These are phyloP conservation scores for Tolypocladium ovalisporum DNA, from an alignment of 2,329 filamentous ascomycete species.

Conservation along the genomic window DNA sequence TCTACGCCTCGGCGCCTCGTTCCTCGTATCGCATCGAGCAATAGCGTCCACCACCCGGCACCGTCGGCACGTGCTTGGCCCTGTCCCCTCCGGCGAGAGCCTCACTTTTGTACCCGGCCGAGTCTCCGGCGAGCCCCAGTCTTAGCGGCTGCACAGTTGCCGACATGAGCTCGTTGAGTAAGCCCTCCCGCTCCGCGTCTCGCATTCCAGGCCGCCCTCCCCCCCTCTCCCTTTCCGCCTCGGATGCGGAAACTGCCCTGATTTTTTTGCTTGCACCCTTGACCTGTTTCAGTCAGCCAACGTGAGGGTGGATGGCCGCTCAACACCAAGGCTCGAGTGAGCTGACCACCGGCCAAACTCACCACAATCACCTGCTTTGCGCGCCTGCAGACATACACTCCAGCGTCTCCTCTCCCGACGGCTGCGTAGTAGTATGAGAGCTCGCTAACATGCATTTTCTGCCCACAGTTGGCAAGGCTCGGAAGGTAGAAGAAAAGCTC, in stretches of 20 bases:
- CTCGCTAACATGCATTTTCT: conserved; percentile 43
- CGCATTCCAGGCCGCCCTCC: too few relatives aligned
- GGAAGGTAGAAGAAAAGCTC: conserved; percentile 33
- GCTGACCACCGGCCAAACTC: neutral
- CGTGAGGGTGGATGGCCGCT: neutral
- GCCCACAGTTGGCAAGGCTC: conserved; percentile 46
- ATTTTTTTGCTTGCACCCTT: neutral
- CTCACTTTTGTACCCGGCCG: neutral
- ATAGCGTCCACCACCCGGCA: neutral
- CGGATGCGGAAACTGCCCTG: neutral
- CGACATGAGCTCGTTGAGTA: conserved; percentile 19
- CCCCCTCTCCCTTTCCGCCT: neutral
- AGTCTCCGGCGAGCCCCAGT: neutral
- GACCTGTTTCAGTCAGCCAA: neutral
- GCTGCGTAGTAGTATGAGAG: neutral
- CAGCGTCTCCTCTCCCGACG: too few relatives aligned
- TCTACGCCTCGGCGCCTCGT: neutral
- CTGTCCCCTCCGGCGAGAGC: neutral
- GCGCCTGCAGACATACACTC: neutral
- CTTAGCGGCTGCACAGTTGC: neutral
- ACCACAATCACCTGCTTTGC: neutral
- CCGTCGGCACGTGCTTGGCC: neutral
- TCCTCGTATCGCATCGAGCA: neutral
- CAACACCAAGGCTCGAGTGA: neutral
- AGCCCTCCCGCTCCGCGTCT: conserved; percentile 8